A percentile compares a stretch with the other conserved stretches of the same genome.
Conservation (phyloP, 345 rosid species). For the Acer yangbiense region DNA sequence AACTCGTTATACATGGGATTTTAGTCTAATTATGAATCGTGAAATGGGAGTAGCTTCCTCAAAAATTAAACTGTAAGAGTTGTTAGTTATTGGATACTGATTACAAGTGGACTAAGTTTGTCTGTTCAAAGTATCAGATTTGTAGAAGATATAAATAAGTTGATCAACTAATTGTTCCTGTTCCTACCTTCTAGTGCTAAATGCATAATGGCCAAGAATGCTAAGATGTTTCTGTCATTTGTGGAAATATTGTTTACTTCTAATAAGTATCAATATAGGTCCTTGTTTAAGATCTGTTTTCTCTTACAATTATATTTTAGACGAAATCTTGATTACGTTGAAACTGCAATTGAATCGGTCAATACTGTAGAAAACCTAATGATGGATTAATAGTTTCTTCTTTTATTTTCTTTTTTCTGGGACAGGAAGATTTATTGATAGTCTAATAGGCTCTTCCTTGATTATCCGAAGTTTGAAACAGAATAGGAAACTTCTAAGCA, state of each 20-base stretch:
- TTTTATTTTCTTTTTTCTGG: not conserved
- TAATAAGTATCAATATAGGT: not conserved
- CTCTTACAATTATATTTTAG: not conserved
- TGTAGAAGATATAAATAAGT: too few species aligned
- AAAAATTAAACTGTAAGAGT: too few species aligned
- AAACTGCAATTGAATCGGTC: not conserved
- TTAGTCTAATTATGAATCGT: too few species aligned
- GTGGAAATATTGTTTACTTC: not conserved
- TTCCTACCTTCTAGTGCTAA: too few species aligned
- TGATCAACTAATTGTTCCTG: too few species aligned
- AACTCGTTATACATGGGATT: too few species aligned
- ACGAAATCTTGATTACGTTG: not conserved
- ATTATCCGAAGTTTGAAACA: not conserved
- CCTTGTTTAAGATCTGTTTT: not conserved
- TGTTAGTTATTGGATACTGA: too few species aligned
- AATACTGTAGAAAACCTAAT: not conserved
- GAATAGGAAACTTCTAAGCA: not conserved
- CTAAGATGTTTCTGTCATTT: not conserved
- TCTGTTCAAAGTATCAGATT: too few species aligned
- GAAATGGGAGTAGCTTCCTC: too few species aligned
- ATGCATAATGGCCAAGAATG: not conserved
- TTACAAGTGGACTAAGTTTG: too few species aligned
- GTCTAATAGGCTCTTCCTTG: not conserved
- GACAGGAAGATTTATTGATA: not conserved
- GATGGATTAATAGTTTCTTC: not conserved